Evolutionary conservation across 805 yeast species (phyloP), one percentile per base, ranked within the genome.

Genomic region (Clavispora carvajalis): DNA sequence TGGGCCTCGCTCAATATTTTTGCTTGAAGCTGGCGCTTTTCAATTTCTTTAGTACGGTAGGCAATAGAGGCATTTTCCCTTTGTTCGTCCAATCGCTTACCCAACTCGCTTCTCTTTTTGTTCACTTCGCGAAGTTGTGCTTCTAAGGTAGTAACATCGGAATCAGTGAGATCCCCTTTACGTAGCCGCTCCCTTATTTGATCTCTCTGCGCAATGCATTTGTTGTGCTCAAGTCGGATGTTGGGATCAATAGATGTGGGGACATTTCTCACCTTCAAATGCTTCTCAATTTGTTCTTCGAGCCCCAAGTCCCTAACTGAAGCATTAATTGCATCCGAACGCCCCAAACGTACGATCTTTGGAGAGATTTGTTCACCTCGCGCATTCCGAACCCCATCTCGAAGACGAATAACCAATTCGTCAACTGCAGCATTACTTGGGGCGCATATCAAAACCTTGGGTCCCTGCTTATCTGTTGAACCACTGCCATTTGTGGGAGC

Each of bases 341-440:
- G 69, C 31, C 99, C 99, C 26, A 93, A 65, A 52, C 99, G 77
- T 10, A 93, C 95, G 9, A 93, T 73, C 19, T 71, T 73, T 0
- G 95, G 95, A 1, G 59, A 58, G 45, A 78, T 74, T 1, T 55
- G 46, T 10, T 62, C 61, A 1, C 91, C 91, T 25, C 64, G 58
- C 16, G 81, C 64, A 48, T 76, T 71, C 33, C 62, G 60, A 1
- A 90, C 80, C 5, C 96, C 97, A 15, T 67, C 70, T 49, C 82
- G 80, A 44, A 93, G 66, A 57, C 99, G 82, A 15, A 89, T 53
- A 11, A 89, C 93, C 45, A 93, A 70, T 58, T 95, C 99, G 63
- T 93, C 99, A 3, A 93, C 96, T 11, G 99, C 99, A 1, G 99
- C 99, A 67, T 93, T 93, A 58, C 96, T 87, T 3, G 99, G 99